Evolutionary conservation across 2,329 filamentous ascomycete genomes (phyloP), one percentile per base, ranked within the genome.

Genomic region (Penicillium sp.): DNA sequence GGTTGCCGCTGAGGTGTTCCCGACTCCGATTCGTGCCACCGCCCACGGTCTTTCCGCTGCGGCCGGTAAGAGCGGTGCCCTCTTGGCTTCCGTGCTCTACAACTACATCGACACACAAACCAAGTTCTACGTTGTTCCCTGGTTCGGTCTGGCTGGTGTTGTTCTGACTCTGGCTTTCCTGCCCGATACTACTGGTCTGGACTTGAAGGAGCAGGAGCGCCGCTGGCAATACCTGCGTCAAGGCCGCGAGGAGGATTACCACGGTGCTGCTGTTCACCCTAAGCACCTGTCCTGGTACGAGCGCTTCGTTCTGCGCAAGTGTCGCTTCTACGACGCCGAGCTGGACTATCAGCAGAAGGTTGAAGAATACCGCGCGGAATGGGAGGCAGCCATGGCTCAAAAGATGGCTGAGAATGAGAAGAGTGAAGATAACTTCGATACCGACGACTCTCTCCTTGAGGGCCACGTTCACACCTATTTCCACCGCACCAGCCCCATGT

Each of bases 41-140:
- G 93, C 93, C 48, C 93, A 97, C 81, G 93, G 93, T 53, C 91
- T 97, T 77, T 92, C 90, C n/a, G 93, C 93, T 60, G 93, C 92
- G 53, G 81, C 89, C 51, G 93, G 93, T 70, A 97, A 97, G 78
- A 78, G 90, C 1, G 93, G 93, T 61, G 93, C 93, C 31, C 85
- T 97, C 18, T 82, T 91, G 34, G 92, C 93, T 26, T 88, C 91
- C 1, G 86, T 97, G 3, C 80, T 97, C 44, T 97, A 96, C 86
- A 95, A 93, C 82, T 97, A 97, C 82, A 96, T 97, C 75, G 84
- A 86, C 73, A 88, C 85, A 1, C 86, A 88, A 72, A 88, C 83
- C 58, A 94, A 93, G 74, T 97, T 97, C 80, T 87, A 92, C 74
- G 86, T 97, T 39, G 91, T 97, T 1, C 92, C 93, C 18, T 97